These are phyloP conservation scores for Nemania abortiva DNA, from an alignment of 2,329 filamentous ascomycete species.

Conservation along the genomic window DNA sequence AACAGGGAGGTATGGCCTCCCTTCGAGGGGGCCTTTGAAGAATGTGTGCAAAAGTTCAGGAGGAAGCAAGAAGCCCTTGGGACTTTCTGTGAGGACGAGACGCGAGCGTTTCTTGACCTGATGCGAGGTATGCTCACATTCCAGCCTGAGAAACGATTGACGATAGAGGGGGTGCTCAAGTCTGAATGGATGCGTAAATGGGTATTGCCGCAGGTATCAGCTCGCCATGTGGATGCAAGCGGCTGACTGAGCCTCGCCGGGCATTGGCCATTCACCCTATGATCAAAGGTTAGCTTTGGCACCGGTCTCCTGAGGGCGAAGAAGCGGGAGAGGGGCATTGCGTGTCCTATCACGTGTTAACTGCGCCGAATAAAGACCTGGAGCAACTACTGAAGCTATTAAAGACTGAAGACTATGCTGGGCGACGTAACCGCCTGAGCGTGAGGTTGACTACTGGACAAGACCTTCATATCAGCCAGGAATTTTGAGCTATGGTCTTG, in stretches of 20 bases:
- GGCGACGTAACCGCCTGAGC: no score
- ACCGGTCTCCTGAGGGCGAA: not conserved
- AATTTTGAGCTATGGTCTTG: no score
- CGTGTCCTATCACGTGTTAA: no score
- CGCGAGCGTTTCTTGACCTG: slow-evolving; percentile 1
- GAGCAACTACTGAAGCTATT: no score
- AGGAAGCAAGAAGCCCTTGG: not conserved
- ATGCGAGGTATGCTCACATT: not conserved
- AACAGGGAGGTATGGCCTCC: not conserved
- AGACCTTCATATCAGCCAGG: no score
- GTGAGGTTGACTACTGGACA: no score
- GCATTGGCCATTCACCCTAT: not conserved
- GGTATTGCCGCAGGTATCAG: not conserved
- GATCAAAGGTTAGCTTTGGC: not conserved
- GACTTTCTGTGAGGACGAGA: not conserved
- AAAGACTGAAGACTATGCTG: no score
- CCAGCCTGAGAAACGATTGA: not conserved
- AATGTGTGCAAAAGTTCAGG: not conserved
- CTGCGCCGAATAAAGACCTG: no score
- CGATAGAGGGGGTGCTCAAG: not conserved
- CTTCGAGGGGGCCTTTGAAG: not conserved
- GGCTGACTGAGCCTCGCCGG: not conserved
- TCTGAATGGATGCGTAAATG: not conserved
- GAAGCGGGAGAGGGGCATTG: not conserved
- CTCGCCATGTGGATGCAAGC: not conserved